Evolutionary conservation across 768 basidiomycete species (phyloP), one percentile per base, ranked within the genome.

Genomic region (Tricholoma matsutake): DNA sequence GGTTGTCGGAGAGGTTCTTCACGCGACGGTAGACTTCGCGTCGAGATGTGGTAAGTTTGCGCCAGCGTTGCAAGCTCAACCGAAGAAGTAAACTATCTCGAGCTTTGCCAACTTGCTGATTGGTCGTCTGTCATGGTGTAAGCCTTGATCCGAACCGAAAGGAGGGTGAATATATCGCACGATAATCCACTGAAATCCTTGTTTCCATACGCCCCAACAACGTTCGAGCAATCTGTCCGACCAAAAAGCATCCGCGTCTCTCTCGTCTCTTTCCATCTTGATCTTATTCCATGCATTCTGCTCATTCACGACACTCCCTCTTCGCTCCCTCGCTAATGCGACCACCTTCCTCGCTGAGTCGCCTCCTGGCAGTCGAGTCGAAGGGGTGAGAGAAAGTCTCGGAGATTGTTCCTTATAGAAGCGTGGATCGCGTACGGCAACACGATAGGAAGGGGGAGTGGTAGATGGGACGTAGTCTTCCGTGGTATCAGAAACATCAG

Each of bases 201-300:
- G 83, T 51, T 76, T 78, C 93, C 93, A 95, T 61, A 87, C 82
- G 53, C 86, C 83, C 85, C 86, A 90, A 67, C 85, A 92, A 14
- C 84, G 84, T 66, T 87, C 86, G 28, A 91, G 56, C 59, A 94
- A 73, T 56, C 79, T 80, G 56, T 86, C 83, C 31, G 83, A 76
- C 47, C 87, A 79, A 71, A 87, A 92, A 58, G 78, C 77, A 70
- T 87, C 89, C 18, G 93, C 93, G 29, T 85, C 82, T 65, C 81
- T 77, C 68, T 92, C 87, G 64, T 91, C 85, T 65, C 84, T 83
- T 51, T 83, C 80, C 79, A 88, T 83, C 68, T 82, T 80, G 34
- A 92, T 86, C 63, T 86, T 90, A 64, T 86, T 86, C 89, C 91
- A 94, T 0, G 87, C 87, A 60, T 90, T 87, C 58, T 88, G 84